Evolutionary conservation across 371 early-diverging fungal genomes (phyloP), one percentile per base, ranked within the genome.

Genomic region (Apophysomyces sp.): DNA sequence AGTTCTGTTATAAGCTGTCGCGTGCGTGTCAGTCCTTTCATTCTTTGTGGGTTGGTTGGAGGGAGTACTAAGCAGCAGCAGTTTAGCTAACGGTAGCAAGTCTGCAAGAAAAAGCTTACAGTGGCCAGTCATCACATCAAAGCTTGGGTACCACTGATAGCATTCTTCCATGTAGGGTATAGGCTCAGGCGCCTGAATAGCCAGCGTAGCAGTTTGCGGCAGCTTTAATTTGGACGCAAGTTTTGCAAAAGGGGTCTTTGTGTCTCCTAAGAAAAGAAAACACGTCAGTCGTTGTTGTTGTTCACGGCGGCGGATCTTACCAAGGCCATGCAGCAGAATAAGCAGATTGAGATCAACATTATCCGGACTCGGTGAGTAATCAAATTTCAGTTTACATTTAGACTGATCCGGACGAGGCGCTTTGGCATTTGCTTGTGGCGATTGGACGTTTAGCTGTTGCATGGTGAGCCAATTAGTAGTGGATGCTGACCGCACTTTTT

Each of bases 301-400:
- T n/a, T 31, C 7, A 8, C 18, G 24, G 53, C 21, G 27, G 11
- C 0, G 16, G 2, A 16, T 32, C 77, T 49, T 69, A 80, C 80
- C 92, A 29, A 92, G 77, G 26, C 92, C 92, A 65, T 92, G 92
- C 24, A 90, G 72, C 16, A 90, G 76, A 37, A 92, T 68, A n/a
- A 92, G 83, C n/a, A 89, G 62, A 71, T 89, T 89, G 58, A 69
- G 68, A 60, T 90, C 87, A 31, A 87, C 75, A 15, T 85, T 84
- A 66, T 90, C 90, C 7, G 49, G 28, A 55, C 86, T 85, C 0
- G 82, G 77, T 9, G 67, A 30, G 55, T 82, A 89, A 24, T 82
- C 69, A 60, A 86, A 86, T 53, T 62, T 54, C 5, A 86, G 66
- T 3, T 72, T 66, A 11, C 63, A 59, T 65, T 76, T 76, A 9